These are phyloP conservation scores for Scheffersomyces insectosa DNA, from an alignment of 1,139 yeast genomes.

Conservation along the genomic window DNA sequence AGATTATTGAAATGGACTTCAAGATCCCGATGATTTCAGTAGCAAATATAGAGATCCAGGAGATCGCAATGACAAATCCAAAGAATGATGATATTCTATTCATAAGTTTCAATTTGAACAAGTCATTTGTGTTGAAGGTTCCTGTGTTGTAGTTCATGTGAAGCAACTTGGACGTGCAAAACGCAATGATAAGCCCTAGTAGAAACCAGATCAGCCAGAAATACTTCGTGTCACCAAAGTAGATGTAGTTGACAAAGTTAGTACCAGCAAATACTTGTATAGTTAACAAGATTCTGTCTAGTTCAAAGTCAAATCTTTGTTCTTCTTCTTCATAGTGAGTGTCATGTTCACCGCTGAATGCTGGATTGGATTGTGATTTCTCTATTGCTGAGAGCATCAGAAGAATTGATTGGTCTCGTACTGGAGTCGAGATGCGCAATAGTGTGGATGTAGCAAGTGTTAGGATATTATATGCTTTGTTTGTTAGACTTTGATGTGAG, in stretches of 20 bases:
- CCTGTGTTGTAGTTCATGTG: conserved; percentile 4
- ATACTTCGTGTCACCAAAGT: conserved; percentile 10
- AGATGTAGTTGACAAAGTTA: conserved; percentile 14
- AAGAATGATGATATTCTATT: conserved; percentile 40
- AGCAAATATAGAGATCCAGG: conserved; percentile 78
- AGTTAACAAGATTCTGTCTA: conserved; percentile 18
- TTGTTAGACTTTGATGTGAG: conserved; percentile 5
- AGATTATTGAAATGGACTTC: conserved; percentile 60
- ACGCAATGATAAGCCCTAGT: not conserved
- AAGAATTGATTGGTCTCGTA: conserved; percentile 25
- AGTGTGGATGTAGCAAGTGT: conserved; percentile 46
- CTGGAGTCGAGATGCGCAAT: conserved; percentile 52
- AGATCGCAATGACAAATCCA: conserved; percentile 70
- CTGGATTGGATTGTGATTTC: conserved; percentile 4
- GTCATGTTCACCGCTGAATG: not conserved
- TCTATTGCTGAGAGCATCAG: not conserved
- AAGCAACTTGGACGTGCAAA: conserved; percentile 1
- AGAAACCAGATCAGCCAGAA: conserved; percentile 13
- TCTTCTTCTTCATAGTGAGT: conserved; percentile 5
- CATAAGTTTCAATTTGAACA: conserved; percentile 14
- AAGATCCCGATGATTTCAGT: conserved; percentile 72
- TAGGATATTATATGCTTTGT: conserved; percentile 25
- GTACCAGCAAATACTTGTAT: conserved; percentile 21
- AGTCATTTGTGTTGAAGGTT: not conserved
- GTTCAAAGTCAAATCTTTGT: conserved; percentile 14